Percentiles rank a stretch among this genome's conserved stretches.
Conservation (phyloP, 176 grass and related monocot genomes). For the Avena sativa region DNA sequence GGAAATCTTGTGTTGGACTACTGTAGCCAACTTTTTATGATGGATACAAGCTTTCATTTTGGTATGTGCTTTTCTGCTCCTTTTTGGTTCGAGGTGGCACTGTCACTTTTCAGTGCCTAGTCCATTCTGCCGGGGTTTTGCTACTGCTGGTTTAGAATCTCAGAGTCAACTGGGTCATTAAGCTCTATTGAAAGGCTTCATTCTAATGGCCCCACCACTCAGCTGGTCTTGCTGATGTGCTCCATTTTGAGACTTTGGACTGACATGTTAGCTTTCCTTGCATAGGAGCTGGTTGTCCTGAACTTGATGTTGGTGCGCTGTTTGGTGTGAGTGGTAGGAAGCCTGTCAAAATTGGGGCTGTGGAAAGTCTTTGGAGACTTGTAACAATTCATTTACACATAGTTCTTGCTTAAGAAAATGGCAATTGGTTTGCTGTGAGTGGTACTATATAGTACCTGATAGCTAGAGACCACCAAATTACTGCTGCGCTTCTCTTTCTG, state of each 20-base stretch:
- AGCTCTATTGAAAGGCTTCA: neutral
- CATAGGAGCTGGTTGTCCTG: neutral
- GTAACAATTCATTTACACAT: neutral
- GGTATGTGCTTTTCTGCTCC: neutral
- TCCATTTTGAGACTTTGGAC: neutral
- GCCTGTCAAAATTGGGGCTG: slow-evolving; percentile 9
- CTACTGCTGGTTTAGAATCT: slow-evolving; percentile 25
- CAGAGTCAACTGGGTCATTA: slow-evolving; percentile 3
- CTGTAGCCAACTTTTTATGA: slow-evolving; percentile 2
- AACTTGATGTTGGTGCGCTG: neutral
- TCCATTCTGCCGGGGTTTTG: slow-evolving; percentile 8
- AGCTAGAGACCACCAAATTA: neutral
- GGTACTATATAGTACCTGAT: neutral
- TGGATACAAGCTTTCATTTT: slow-evolving; percentile 21
- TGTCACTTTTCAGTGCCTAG: slow-evolving; percentile 11
- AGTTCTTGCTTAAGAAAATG: slow-evolving; percentile 13
- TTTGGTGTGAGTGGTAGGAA: slow-evolving; percentile 36
- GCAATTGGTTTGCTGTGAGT: too few relatives aligned
- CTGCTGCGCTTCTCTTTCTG: neutral
- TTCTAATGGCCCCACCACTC: neutral
- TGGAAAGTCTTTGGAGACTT: neutral
- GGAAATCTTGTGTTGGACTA: slow-evolving; percentile 4
- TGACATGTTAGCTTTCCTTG: neutral
- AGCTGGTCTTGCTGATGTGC: neutral
- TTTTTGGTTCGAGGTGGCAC: neutral